Conservation (phyloP, 257 asterid species). For the Anisodus acutangulus region DNA sequence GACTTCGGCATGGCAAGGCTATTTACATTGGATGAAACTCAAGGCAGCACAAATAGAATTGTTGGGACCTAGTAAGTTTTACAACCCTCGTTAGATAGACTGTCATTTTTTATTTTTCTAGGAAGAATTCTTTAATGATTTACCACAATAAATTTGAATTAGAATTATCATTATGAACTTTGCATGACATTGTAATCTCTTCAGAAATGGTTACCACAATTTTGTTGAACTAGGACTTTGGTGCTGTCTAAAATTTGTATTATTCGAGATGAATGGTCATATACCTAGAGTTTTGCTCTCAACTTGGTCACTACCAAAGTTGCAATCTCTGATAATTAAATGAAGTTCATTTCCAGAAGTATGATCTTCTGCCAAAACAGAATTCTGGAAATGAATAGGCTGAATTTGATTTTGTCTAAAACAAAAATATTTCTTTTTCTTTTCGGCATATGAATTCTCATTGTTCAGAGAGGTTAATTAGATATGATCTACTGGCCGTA, state of each 20-base stretch:
- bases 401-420: not conserved
- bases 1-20: constrained; percentile 45
- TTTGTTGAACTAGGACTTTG: constrained; percentile 8
- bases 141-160: too few relatives aligned
- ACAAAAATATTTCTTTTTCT: not conserved
- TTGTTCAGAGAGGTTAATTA: not conserved
- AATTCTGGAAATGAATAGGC: not conserved
- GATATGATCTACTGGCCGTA: not conserved
- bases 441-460: not conserved
- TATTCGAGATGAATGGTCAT: not conserved
- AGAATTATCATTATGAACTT: not conserved
- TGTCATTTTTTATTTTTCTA: not conserved
- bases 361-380: not conserved
- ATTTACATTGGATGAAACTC: not conserved
- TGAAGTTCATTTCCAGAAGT: not conserved
- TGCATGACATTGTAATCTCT: not conserved
- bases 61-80: constrained; percentile 13
- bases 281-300: not conserved
- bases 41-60: not conserved
- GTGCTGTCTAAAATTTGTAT: not conserved
- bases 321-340: not conserved
- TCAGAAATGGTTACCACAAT: not conserved
- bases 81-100: not conserved
- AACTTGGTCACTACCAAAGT: not conserved
- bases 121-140: not conserved